phyloP scores from a whole-genome alignment of 495 filamentous ascomycete genomes.

The Neurospora sp. region DNA sequence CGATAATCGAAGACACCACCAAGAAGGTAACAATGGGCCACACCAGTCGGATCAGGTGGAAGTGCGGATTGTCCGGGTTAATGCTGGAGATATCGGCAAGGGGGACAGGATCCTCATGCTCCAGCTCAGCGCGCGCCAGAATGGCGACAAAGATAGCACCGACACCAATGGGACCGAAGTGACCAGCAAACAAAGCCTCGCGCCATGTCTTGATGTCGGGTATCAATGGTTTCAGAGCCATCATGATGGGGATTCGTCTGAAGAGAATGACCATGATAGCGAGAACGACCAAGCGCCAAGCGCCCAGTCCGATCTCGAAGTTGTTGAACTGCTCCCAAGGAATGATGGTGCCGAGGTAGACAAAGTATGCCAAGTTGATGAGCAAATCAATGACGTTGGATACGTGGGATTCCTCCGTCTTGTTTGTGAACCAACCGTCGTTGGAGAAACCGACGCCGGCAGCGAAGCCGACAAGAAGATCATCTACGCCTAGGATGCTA shows the following conservation, averaged over 20 bases:
- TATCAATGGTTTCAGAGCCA: constrained; percentile 83
- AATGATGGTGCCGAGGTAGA: constrained; percentile 94
- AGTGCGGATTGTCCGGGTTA: constrained; percentile 39
- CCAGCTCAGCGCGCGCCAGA: constrained; percentile 79
- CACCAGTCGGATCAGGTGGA: constrained; percentile 66
- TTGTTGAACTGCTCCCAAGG: constrained; percentile 86
- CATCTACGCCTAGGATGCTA: constrained; percentile 84
- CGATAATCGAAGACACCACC: constrained; percentile 86
- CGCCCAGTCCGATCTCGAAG: constrained; percentile 55
- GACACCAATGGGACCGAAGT: constrained; percentile 97
- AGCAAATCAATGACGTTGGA: constrained; percentile 98
- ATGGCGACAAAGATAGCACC: constrained; percentile 95
- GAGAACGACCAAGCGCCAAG: constrained; percentile 85
- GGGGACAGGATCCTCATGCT: constrained; percentile 62
- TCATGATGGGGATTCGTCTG: constrained; percentile 93
- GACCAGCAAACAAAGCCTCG: constrained; percentile 93
- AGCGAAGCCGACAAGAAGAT: constrained; percentile 92
- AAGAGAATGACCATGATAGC: constrained; percentile 90
- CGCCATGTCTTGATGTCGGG: constrained; percentile 98
- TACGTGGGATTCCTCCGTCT: constrained; percentile 96
- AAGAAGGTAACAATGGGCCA: constrained; percentile 96
- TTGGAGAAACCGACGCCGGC: constrained; percentile 97
- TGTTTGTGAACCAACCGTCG: constrained; percentile 97
- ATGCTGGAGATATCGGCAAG: constrained; percentile 45
- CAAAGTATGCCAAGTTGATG: constrained; percentile 95